Percentiles rank a stretch among this genome's conserved stretches.
These are phyloP conservation scores for Fusarium goolgardi DNA, from an alignment of 2,329 filamentous ascomycete genomes.

Conservation along the genomic window DNA sequence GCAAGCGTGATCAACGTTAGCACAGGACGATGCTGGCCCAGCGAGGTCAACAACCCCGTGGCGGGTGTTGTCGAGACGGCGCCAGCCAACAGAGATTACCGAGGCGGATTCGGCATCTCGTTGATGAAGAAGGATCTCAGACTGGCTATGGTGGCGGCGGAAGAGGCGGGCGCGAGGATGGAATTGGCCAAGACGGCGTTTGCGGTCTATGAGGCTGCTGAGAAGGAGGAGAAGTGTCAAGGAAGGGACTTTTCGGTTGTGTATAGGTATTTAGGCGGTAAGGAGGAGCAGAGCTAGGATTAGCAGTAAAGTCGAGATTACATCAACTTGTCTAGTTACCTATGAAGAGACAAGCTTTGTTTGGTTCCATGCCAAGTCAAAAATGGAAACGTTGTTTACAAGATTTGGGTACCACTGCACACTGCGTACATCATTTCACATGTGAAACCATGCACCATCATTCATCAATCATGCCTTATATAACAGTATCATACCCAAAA, in stretches of 20 bases:
- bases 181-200: slow-evolving; percentile 72
- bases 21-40: slow-evolving; percentile 96
- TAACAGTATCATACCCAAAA: background rate
- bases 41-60: slow-evolving; percentile 95
- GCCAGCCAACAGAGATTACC: slow-evolving; percentile 80
- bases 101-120: slow-evolving; percentile 79
- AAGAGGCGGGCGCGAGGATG: slow-evolving; percentile 73
- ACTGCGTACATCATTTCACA: background rate
- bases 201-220: slow-evolving; percentile 75
- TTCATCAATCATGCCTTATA: background rate
- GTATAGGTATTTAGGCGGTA: slow-evolving; percentile 75
- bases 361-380: background rate
- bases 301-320: background rate
- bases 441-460: background rate
- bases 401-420: background rate
- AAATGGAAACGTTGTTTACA: background rate
- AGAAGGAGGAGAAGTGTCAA: slow-evolving; percentile 69
- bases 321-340: background rate
- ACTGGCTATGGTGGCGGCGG: slow-evolving; percentile 77
- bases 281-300: slow-evolving; percentile 53
- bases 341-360: background rate
- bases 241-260: slow-evolving; percentile 86
- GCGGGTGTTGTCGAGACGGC: slow-evolving; percentile 81
- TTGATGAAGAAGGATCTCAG: slow-evolving; percentile 85
- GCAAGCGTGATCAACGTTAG: slow-evolving; percentile 91